phyloP scores from a whole-genome alignment of 2,329 filamentous ascomycete species.

The Hypoxylon sp. region DNA sequence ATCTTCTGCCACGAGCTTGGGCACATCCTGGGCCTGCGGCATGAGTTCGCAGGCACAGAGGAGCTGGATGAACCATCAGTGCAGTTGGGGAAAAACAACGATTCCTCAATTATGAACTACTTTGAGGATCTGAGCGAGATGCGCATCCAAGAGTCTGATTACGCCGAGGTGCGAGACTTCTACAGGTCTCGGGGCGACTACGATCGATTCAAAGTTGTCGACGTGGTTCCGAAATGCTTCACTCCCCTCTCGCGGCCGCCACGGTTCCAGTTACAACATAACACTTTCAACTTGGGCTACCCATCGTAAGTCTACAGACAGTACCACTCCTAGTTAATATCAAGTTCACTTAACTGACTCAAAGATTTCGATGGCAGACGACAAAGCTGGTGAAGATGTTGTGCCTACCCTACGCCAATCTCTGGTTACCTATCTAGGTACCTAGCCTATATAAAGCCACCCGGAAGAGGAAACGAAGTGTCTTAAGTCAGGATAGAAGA shows the following conservation, averaged over 20 bases:
- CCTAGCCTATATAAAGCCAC: neutral
- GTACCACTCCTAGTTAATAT: neutral
- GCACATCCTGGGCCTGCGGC: slow-evolving; percentile 29
- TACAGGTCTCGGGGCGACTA: slow-evolving; percentile 5
- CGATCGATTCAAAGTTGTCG: neutral
- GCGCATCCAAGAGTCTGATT: slow-evolving; percentile 15
- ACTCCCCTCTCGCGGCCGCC: neutral
- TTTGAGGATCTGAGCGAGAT: neutral
- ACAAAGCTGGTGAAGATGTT: neutral
- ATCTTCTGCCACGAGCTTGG: slow-evolving; percentile 34
- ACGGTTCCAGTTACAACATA: neutral
- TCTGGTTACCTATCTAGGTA: neutral
- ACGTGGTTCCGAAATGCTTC: neutral
- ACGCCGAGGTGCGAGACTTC: neutral
- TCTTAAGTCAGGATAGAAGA: neutral
- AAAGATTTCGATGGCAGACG: neutral
- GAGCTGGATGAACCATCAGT: slow-evolving; percentile 5
- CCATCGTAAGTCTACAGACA: neutral
- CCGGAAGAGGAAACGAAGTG: slow-evolving; percentile 2
- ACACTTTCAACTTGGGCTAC: neutral
- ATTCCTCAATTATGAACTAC: slow-evolving; percentile 24
- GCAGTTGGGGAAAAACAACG: slow-evolving; percentile 1
- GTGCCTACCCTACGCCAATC: neutral
- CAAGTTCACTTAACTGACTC: neutral
- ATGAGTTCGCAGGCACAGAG: slow-evolving; percentile 18